These are phyloP conservation scores for Globisporangium camurandrum DNA, from an alignment of 352 stramenopile genomes.

Conservation along the genomic window DNA sequence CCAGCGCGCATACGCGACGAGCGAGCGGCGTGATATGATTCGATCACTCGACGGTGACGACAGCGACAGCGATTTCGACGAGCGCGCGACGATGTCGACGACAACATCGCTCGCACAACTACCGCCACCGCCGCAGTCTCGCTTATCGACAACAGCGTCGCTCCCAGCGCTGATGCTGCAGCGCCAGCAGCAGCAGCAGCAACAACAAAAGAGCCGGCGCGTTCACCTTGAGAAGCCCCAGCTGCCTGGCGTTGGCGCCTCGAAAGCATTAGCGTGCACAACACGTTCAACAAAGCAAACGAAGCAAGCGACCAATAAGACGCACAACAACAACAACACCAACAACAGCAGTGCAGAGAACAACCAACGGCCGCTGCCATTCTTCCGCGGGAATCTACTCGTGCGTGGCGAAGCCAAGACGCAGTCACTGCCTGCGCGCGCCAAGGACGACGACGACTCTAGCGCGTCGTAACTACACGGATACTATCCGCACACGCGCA, in stretches of 20 bases:
- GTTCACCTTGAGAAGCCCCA: slow-evolving; percentile 1
- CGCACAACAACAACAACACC: background rate
- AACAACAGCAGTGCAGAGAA: slow-evolving; percentile 17
- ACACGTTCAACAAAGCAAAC: background rate
- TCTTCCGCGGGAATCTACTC: slow-evolving; percentile 65
- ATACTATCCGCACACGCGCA: no score
- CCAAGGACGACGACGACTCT: slow-evolving; percentile 34
- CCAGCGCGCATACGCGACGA: slow-evolving; percentile 24
- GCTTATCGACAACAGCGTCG: background rate
- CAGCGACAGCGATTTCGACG: slow-evolving; percentile 14
- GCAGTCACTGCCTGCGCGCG: slow-evolving; percentile 10
- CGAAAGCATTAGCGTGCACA: slow-evolving; percentile 7
- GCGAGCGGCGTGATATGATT: slow-evolving; percentile 32
- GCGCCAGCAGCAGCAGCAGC: slow-evolving; percentile 8
- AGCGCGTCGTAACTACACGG: slow-evolving; percentile 14
- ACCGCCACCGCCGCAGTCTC: background rate
- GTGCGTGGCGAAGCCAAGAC: slow-evolving; percentile 40
- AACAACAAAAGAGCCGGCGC: no score
- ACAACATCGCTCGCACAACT: no score
- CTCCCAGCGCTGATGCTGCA: slow-evolving; percentile 6
- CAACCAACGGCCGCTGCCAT: slow-evolving; percentile 28
- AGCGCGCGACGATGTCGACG: no score
- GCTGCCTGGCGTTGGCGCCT: slow-evolving; percentile 2
- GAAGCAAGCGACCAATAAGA: background rate
- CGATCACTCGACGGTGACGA: slow-evolving; percentile 17